Base-by-base conservation (phyloP, 2,329 filamentous ascomycete species). In the Lecanicillium sp. region DNA sequence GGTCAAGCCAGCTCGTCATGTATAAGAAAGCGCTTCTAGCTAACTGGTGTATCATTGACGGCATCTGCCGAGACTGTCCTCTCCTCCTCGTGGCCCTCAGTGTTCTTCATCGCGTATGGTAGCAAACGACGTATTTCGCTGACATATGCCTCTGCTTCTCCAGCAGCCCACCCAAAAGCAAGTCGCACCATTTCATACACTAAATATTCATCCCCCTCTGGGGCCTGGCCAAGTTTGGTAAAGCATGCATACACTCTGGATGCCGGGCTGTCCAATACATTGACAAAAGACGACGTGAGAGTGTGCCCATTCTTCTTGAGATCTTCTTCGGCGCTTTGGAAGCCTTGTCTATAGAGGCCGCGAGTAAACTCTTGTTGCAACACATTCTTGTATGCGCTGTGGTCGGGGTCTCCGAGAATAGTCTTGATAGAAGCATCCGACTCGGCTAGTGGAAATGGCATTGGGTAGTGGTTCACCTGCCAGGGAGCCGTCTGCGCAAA, bases 401-500 rank as follows among this genome's bases (percentile, higher is more conserved):
- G 47, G 9, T 30, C 13, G 9, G 42, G 44, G 28, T 52, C 42
- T 5, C 35, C 19, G 4, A 52, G 36, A 19, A 49, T 52, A 7
- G 32, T 32, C 14, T 44, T 18, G 22, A 43, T 46, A 13, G 20
- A n/a, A 17, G 27, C 13, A 11, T 51, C 44, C 1, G 45, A 40
- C 20, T 13, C 29, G 13, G 51, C 18, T n/a, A 52, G 41, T 9
- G 49, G 50, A 38, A 59, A 55, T 1, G 54, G 56, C 51, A 54
- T 53, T 6, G 53, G 53, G 29, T 54, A 59, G 46, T 52, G 42
- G 28, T 52, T 49, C 29, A 54, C 48, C 27, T 52, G 43, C 53
- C 50, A 56, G 2, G 51, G 52, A 2, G 51, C 52, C 7, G 51
- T 46, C 38, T 58, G 53, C 15, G 56, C 54, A 33, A 54, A 53